These are phyloP conservation scores for Oldenlandia corymbosa DNA, from an alignment of 257 asterid genomes.

Conservation along the genomic window DNA sequence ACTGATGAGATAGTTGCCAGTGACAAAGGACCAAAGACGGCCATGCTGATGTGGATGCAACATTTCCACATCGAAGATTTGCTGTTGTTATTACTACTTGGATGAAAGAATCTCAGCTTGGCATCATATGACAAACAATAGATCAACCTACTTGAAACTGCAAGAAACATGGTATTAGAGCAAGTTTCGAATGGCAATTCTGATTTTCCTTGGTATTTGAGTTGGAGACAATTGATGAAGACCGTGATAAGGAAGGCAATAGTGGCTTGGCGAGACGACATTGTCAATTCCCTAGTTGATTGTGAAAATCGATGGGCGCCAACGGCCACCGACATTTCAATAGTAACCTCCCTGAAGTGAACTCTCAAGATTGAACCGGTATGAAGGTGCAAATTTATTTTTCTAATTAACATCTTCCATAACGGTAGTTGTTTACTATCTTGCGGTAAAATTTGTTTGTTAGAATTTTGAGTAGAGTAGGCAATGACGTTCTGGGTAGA, in stretches of 20 bases:
- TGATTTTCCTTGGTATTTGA: constrained; percentile 2
- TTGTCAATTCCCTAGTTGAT: background rate
- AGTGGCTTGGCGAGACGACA: background rate
- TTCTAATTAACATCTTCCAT: background rate
- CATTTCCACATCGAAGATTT: too few relatives aligned
- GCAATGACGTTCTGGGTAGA: background rate
- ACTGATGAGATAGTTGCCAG: constrained; percentile 3
- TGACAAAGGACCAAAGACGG: background rate
- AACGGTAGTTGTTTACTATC: too few relatives aligned
- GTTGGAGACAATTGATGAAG: background rate
- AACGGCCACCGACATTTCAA: background rate
- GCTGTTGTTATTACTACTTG: background rate
- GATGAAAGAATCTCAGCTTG: background rate
- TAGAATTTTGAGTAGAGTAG: background rate
- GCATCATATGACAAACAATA: background rate
- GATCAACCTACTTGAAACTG: background rate
- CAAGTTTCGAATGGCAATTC: constrained; percentile 9
- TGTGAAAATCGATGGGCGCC: background rate
- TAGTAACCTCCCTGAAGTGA: background rate
- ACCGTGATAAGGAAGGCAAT: background rate
- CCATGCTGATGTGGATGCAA: background rate
- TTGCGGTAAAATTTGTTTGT: too few relatives aligned
- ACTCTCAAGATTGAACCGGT: background rate
- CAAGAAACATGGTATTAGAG: constrained; percentile 2
- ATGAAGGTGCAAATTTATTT: background rate